Conservation (phyloP, 2,329 filamentous ascomycete genomes). For the Hymenoscyphus scutula region DNA sequence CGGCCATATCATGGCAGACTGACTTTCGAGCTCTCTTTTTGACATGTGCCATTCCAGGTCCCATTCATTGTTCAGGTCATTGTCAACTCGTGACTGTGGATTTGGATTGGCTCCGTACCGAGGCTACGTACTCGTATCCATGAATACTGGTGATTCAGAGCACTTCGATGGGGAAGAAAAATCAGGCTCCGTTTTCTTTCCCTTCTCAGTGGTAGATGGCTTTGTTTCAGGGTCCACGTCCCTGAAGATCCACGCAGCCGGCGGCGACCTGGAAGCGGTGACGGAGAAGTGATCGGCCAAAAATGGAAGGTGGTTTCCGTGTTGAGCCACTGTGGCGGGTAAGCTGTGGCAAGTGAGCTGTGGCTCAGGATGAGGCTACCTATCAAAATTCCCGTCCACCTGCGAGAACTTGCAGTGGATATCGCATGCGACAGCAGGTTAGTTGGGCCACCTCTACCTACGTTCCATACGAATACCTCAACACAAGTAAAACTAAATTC, state of each 20-base stretch:
- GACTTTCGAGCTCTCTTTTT: constrained; percentile 4
- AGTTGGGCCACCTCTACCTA: no score
- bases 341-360: not conserved
- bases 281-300: not conserved
- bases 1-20: constrained; percentile 3
- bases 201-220: not conserved
- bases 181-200: not conserved
- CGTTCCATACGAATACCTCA: no score
- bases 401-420: no score
- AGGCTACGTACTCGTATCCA: not conserved
- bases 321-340: not conserved
- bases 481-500: no score
- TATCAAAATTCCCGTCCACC: not conserved
- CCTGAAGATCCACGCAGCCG: not conserved
- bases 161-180: not conserved
- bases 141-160: not conserved
- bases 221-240: not conserved
- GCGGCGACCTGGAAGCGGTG: not conserved
- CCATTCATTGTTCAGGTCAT: no score
- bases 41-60: constrained; percentile 12
- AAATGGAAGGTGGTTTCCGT: not conserved
- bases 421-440: no score
- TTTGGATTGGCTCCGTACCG: not conserved
- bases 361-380: not conserved
- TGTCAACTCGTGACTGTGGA: not conserved